phyloP scores from a whole-genome alignment of 176 grass and related monocot genomes.

The Metroxylon sagu region DNA sequence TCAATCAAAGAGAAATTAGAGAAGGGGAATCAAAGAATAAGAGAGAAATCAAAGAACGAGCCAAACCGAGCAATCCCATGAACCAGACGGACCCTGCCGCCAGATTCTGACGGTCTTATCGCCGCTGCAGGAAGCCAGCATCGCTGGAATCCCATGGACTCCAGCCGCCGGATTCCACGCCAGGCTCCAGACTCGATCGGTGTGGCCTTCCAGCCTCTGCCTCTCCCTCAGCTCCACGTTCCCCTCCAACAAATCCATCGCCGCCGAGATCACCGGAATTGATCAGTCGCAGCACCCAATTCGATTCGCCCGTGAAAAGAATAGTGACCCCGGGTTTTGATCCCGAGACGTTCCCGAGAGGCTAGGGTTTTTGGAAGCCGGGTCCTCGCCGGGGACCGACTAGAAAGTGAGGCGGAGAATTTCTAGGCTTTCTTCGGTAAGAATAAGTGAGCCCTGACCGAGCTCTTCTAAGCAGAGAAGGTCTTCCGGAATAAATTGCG shows the following conservation, averaged over 20 bases:
- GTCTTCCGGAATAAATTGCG: too few relatives aligned
- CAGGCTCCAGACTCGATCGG: slow-evolving; percentile 77
- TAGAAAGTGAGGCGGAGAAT: too few relatives aligned
- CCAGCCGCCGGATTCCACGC: slow-evolving; percentile 58
- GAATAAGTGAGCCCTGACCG: too few relatives aligned
- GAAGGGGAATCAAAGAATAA: background rate
- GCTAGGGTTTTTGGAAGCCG: too few relatives aligned
- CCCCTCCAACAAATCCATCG: slow-evolving; percentile 21
- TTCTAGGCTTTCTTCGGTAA: too few relatives aligned
- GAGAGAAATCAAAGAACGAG: background rate
- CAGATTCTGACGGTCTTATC: slow-evolving; percentile 88
- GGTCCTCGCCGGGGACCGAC: too few relatives aligned
- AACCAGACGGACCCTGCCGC: slow-evolving; percentile 45
- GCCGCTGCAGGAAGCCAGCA: slow-evolving; percentile 80
- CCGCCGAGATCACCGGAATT: background rate
- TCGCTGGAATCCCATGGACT: slow-evolving; percentile 25
- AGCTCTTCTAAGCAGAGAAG: too few relatives aligned
- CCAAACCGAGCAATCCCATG: slow-evolving; percentile 69
- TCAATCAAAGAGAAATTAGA: too few relatives aligned
- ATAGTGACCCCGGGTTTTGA: too few relatives aligned
- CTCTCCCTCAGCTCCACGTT: slow-evolving; percentile 50
- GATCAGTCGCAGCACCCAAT: too few relatives aligned
- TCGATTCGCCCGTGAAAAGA: too few relatives aligned
- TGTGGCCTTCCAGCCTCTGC: slow-evolving; percentile 67
- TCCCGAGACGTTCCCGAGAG: too few relatives aligned